These are phyloP conservation scores for Thermothelomyces thermophilus DNA, from an alignment of 2,329 filamentous ascomycete species.

Conservation along the genomic window DNA sequence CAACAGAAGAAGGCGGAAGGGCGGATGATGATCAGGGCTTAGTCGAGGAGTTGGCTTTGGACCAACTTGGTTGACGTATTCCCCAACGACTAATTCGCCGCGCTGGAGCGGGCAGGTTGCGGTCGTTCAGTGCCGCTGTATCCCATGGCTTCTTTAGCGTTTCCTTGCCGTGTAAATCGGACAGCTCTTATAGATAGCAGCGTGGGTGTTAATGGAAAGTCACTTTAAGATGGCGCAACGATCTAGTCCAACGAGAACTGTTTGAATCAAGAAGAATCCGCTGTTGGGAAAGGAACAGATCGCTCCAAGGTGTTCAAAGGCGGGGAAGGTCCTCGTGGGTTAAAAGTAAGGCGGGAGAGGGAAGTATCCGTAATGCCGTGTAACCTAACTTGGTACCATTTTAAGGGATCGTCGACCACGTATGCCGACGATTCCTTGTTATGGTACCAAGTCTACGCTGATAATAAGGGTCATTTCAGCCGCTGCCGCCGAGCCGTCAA, in stretches of 20 bases:
- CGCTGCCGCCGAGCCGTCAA: too few species aligned
- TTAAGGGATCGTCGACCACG: background rate
- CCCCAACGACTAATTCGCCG: background rate
- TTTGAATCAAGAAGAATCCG: background rate
- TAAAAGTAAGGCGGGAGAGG: too few species aligned
- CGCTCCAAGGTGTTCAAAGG: background rate
- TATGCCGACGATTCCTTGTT: too few species aligned
- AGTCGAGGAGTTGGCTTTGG: background rate
- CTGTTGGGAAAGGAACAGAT: background rate
- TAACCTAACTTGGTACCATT: background rate
- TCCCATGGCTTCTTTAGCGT: conserved; percentile 11
- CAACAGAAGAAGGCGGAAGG: background rate
- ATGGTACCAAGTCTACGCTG: too few species aligned
- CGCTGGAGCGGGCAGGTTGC: conserved; percentile 1
- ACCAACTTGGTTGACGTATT: background rate
- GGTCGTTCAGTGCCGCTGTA: conserved; percentile 6
- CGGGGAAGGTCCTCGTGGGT: background rate
- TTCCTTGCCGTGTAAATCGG: conserved; percentile 3
- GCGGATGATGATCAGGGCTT: conserved; percentile 9
- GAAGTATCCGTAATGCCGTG: background rate
- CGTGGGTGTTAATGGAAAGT: conserved; percentile 1
- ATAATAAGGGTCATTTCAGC: too few species aligned
- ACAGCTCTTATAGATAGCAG: conserved; percentile 8
- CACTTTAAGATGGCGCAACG: background rate
- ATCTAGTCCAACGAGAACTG: background rate